These are phyloP conservation scores for Rhizoctonia solani DNA, from an alignment of 1,284 basidiomycete species.

Conservation along the genomic window DNA sequence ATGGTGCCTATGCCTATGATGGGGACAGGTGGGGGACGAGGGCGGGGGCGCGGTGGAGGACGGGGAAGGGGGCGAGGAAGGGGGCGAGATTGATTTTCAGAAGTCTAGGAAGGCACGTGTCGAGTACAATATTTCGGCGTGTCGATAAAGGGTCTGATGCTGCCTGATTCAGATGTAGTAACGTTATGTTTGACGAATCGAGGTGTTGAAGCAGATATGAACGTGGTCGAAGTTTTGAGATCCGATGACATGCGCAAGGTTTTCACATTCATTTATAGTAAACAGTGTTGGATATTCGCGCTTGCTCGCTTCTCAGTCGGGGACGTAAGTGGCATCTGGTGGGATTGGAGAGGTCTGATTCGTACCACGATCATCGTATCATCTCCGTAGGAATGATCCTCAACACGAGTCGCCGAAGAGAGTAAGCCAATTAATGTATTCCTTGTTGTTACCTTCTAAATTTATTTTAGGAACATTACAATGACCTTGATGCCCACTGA, in stretches of 20 bases:
- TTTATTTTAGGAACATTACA: neutral
- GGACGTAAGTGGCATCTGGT: too few relatives aligned
- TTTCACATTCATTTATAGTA: too few relatives aligned
- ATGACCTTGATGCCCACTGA: constrained; percentile 14
- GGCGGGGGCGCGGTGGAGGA: constrained; percentile 16
- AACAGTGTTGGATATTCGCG: too few relatives aligned
- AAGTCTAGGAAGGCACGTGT: neutral
- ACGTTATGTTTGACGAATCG: too few relatives aligned
- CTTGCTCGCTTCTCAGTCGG: too few relatives aligned
- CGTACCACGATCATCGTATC: too few relatives aligned
- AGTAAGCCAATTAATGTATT: neutral
- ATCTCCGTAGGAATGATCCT: too few relatives aligned
- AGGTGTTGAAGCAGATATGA: too few relatives aligned
- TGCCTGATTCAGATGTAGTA: too few relatives aligned
- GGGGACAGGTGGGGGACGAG: constrained; percentile 17
- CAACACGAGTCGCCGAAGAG: neutral
- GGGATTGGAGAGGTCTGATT: too few relatives aligned
- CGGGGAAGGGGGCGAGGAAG: neutral
- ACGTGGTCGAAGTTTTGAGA: too few relatives aligned
- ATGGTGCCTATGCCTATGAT: neutral
- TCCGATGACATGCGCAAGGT: too few relatives aligned
- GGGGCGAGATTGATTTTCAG: neutral
- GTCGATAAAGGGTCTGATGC: neutral
- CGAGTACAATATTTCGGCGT: neutral
- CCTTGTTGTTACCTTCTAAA: neutral